Base-by-base conservation (phyloP, 768 basidiomycete genomes). In the Russula ochroleuca region DNA sequence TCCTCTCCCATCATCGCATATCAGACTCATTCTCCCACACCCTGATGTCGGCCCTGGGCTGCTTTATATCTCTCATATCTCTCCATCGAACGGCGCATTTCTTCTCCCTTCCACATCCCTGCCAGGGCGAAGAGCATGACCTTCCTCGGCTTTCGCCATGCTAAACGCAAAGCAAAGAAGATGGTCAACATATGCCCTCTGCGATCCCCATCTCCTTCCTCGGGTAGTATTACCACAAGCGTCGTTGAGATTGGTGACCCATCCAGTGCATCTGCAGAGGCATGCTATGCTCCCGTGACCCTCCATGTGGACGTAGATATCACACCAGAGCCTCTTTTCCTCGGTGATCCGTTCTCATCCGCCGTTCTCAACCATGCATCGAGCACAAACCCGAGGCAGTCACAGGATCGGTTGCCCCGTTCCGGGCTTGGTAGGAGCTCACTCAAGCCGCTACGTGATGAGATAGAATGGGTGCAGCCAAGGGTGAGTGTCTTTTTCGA, bases 91-190 rank as follows among this genome's bases (percentile, higher is more conserved):
- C 13, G 19, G 28, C 2, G 1, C 62, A 31, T 51, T 35, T 60
- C 35, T 50, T 37, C 45, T 25, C 37, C 57, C 55, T 41, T 23
- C 15, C 50, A 52, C 43, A 37, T 57, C 40, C 51, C 25, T 21
- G 13, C 40, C 15, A 19, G 53, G 64, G 47, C 52, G 17, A 43
- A 13, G 57, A 56, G 23, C 23, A 57, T 67, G 58, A 54, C 61
- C 19, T 67, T 67, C 31, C 61, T 62, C 54, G 38, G 23, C 21
- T 61, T 68, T 37, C 62, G 68, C n/a, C 43, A 67, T 2, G 66
- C 64, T 10, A 67, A 49, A 59, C 65, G 66, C 47, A 67, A 64
- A 45, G 62, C 66, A 33, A 68, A 68, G 68, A 64, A 64, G 59
- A 56, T 54, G 5, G 48, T 56, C 23, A 49, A 41, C 19, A 5